Base-by-base conservation (phyloP, 192 early-diverging fungal genomes). In the Coemansia sp. region DNA sequence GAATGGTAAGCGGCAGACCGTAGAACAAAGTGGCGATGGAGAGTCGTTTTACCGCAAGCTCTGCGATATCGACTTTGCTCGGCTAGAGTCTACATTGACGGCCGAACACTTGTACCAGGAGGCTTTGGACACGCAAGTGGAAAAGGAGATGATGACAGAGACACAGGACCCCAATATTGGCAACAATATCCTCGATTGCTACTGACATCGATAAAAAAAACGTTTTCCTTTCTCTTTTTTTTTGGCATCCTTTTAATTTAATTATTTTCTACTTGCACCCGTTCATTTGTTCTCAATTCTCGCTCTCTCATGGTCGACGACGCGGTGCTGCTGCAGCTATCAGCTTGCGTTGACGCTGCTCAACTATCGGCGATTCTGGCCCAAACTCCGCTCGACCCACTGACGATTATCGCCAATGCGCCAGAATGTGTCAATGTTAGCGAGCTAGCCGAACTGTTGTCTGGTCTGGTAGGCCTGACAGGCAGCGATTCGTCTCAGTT, bases 171-270 rank as follows among this genome's bases (percentile, higher is more conserved):
- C 53, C 1, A 84, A 84, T 36, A n/a, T 53, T 15, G 81, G 81
- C 42, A 84, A 84, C 69, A 84, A 84, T 38, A 84, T 84, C 11
- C 50, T 84, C 0, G 81, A 84, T n/a, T 84, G 81, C 55, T 78
- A 75, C 51, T 77, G 45, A 58, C 29, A 12, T 14, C 15, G 17
- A 15, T 8, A 21, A 21, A 48, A 48, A 48, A 48, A 46, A 29
- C 9, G 51, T 27, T 55, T 21, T 19, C n/a, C 3, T 50, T 17
- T 23, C n/a, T 50, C 48, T 50, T 50, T 9, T 17, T 58, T 0
- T 51, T 51, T 51, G 10, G 15, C 55, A 58, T 58, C 29, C 3
- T 10, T 17, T 29, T 7, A 32, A 29, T 58, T 32, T 17, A 32
- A 32, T 34, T 34, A 25, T 51, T 31, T 8, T 51, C n/a, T 55